Evolutionary conservation across 805 yeast genomes (phyloP).

Genomic region (Wickerhamomyces hampshirensis): DNA sequence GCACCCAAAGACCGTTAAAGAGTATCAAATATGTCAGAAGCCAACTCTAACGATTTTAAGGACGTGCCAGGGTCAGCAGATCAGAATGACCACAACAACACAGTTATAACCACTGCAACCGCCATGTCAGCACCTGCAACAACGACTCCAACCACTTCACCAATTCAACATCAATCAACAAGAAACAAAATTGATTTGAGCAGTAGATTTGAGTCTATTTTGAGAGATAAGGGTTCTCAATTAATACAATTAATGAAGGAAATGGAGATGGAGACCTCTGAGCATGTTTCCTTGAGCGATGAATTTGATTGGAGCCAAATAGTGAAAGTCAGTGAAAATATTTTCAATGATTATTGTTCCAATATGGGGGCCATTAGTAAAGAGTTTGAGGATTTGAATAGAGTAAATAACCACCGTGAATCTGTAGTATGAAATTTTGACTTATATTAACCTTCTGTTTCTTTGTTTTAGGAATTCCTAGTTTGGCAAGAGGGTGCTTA

Average conservation of each 20-base stretch:
- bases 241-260: constrained; percentile 1
- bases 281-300: neutral
- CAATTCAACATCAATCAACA: too few relatives aligned
- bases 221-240: neutral
- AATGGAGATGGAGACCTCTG: neutral
- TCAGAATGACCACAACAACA: neutral
- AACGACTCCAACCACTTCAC: neutral
- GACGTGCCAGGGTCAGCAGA: neutral
- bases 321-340: constrained; percentile 12
- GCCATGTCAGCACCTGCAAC: neutral
- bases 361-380: constrained; percentile 19
- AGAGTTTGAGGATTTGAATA: constrained; percentile 21
- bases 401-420: too few relatives aligned
- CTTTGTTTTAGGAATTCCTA: constrained; percentile 12
- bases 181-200: too few relatives aligned
- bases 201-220: neutral
- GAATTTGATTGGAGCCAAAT: constrained; percentile 14
- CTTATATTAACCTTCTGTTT: constrained; percentile 1
- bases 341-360: constrained; percentile 18
- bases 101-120: neutral
- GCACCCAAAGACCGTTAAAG: too few relatives aligned
- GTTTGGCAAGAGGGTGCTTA: constrained; percentile 26
- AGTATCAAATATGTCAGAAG: too few relatives aligned
- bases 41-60: too few relatives aligned
- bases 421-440: neutral